Conservation (phyloP, 73 alveolate genomes). For the Diophrys sp. region DNA sequence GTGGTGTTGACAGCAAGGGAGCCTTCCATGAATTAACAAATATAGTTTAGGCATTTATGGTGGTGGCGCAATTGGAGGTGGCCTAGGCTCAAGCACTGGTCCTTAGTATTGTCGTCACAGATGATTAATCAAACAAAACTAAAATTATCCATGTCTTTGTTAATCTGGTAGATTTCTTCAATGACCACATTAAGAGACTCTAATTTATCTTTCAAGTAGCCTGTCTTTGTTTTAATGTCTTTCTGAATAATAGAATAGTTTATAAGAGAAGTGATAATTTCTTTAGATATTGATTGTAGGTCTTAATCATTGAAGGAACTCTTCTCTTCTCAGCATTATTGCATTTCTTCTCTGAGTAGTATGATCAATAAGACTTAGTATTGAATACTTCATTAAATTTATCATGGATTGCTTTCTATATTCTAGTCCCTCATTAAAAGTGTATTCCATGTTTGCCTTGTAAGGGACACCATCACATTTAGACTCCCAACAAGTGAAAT, state of each 20-base stretch:
- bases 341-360: background rate
- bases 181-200: background rate
- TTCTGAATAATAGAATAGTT: no score
- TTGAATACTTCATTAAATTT: background rate
- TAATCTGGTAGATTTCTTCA: background rate
- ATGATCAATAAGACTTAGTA: background rate
- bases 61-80: no score
- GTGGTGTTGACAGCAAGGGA: no score
- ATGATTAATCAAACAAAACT: background rate
- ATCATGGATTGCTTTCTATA: background rate
- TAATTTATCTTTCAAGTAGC: background rate
- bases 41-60: no score
- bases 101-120: background rate
- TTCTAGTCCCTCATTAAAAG: background rate
- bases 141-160: background rate
- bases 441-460: background rate
- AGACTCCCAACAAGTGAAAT: background rate
- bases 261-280: background rate
- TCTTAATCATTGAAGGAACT: background rate
- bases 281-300: background rate
- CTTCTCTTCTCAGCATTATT: background rate
- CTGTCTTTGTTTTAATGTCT: background rate
- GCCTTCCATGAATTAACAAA: no score
- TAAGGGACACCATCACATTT: background rate
- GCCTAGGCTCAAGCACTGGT: background rate